Base-by-base conservation (phyloP, 495 filamentous ascomycete species). In the Annulohypoxylon moriforme region DNA sequence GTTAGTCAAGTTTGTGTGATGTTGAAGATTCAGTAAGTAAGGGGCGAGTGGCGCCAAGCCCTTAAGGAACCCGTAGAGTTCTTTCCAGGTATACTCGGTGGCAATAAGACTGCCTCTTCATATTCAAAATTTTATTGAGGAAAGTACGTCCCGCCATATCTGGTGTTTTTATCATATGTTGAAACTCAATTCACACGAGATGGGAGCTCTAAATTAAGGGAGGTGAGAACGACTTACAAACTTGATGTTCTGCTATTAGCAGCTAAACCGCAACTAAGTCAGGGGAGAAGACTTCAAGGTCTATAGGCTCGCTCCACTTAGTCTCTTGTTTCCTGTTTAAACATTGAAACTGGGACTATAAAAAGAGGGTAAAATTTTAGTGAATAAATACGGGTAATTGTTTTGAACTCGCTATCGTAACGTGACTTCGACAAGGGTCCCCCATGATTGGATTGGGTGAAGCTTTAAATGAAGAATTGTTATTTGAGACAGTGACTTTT, bases 381-480 rank as follows among this genome's bases (percentile, higher is more conserved):
- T 49, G 3, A 34, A 53, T 56, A 49, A 29, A 53, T 27, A 38
- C 10, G 11, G 9, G 14, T 27, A 49, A 56, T 36, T 55, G 55
- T 44, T 64, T 16, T 58, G n/a, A 44, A 44, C 70, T 68, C 33
- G 60, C 70, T 65, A 65, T 65, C 56, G 64, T 65, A 73, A 73
- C 70, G 70, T 73, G 70, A 73, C 70, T 65, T 73, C 18, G 65
- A 69, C 70, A 55, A 73, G 70, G 70, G 46, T 73, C 70, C 70
- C 70, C 70, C 60, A 60, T 65, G 61, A 72, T 40, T 31, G 47
- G 60, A 49, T 72, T 64, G 69, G 69, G 69, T 64, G 63, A 67
- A 67, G 64, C 44, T 62, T 25, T 9, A 42, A 42, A 31, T 24
- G 24, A 61, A 33, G 40, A 59, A 34, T 27, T 60, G 27, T 61